Evolutionary conservation across 2,329 filamentous ascomycete species (phyloP), one percentile per base, ranked within the genome.

Genomic region (Leptographium flavum): DNA sequence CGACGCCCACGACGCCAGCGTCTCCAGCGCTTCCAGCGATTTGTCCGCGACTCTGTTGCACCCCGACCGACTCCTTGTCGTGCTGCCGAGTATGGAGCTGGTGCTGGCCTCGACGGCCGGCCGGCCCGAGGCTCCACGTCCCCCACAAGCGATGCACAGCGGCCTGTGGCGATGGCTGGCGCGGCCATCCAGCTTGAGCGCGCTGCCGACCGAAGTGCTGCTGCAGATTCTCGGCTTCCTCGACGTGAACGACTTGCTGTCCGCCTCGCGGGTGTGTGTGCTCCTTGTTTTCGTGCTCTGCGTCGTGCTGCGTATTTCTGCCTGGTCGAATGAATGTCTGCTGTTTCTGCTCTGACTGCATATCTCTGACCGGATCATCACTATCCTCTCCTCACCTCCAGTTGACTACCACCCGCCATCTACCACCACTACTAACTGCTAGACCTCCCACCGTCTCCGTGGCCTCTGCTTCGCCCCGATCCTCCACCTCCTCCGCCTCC

Each of bases 401-500:
- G 27, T 28, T 28, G 27, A 9, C 27, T 28, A 28, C 25, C 11
- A 8, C 3, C 31, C 22, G 15, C 31, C n/a, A 14, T 40, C 13
- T 9, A 27, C 31, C 27, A 25, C n/a, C 23, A 4, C 5, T 21
- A 3, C 30, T 25, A 5, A 25, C 21, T 22, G 36, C 45, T 57
- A 81, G 78, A 73, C 72, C 33, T 79, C 68, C 49, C 80, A 73
- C 56, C 71, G 70, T 48, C 68, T 86, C 43, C 76, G 80, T 51
- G 58, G 61, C 37, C 68, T 85, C 41, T 77, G 76, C 22, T 66
- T 76, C 37, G 69, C 79, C 36, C 81, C 80, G n/a, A 67, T 83
- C 45, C 64, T 85, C 15, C 81, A 83, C 57, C 64, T 64, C 44
- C 66, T 71, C 51, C 79, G 81, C 39, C 71, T 83, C 19, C 76